Conservation (phyloP, 192 early-diverging fungal species). For the Geranomyces michiganensis region DNA sequence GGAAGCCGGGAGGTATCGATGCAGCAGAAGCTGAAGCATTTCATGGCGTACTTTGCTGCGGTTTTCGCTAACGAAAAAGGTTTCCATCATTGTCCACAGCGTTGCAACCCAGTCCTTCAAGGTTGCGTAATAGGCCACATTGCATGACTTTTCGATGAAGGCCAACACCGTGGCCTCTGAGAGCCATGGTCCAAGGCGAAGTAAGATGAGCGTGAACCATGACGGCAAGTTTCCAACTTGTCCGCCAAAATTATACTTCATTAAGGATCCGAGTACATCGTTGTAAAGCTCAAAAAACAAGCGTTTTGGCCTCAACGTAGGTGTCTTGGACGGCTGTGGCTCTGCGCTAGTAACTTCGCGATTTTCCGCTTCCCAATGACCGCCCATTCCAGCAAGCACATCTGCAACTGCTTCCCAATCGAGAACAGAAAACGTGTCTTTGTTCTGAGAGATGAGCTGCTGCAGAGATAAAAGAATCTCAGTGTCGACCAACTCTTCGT, state of each 20-base stretch:
- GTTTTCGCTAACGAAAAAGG: conserved; percentile 1
- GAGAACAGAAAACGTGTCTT: conserved; percentile 37
- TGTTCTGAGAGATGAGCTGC: conserved; percentile 26
- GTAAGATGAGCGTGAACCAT: conserved; percentile 1
- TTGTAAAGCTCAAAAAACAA: conserved; percentile 10
- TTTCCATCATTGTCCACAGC: conserved; percentile 1
- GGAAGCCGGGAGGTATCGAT: conserved; percentile 21
- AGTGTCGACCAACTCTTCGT: conserved; percentile 18
- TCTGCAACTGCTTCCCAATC: conserved; percentile 60
- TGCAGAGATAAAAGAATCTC: conserved; percentile 25
- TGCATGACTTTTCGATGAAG: conserved; percentile 12
- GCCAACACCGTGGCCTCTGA: conserved; percentile 11
- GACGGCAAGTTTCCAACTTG: not conserved
- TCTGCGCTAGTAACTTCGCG: too few relatives aligned
- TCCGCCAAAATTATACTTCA: not conserved
- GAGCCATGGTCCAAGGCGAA: conserved; percentile 11
- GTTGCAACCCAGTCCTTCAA: conserved; percentile 6
- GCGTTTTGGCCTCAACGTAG: not conserved
- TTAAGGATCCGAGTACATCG: conserved; percentile 1
- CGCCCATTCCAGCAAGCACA: conserved; percentile 41
- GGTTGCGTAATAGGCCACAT: conserved; percentile 7
- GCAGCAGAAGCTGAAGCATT: not conserved
- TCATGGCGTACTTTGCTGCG: not conserved
- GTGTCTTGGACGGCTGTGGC: not conserved
- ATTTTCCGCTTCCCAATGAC: conserved; percentile 14